Evolutionary conservation across 805 yeast species (phyloP), one percentile per base, ranked within the genome.

Genomic region (Debaryomyces tyrocola): DNA sequence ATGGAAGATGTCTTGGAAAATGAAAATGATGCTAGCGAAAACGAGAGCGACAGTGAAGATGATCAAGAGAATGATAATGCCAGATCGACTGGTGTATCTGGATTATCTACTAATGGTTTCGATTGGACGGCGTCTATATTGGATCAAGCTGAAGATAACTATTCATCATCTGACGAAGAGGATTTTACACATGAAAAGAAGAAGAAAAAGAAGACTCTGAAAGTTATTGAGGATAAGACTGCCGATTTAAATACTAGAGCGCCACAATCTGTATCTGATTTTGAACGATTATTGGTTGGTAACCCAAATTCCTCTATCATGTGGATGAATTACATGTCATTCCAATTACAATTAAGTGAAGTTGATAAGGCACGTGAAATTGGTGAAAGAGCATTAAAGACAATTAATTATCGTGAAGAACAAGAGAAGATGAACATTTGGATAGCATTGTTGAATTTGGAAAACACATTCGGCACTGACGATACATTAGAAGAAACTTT

Each of bases 281-380:
- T 90, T 59, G 99, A 94, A 70, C 83, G 99, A 60, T 71, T 94
- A 54, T 77, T 94, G 45, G 79, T 94, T 49, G 95, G 97, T 63
- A 87, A 87, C 62, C 97, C 99, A 40, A 86, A 89, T 72, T 89
- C 96, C 2, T 92, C 99, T 1, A 80, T 91, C 31, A 69, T 90
- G 47, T 94, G 99, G 99, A 92, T 94, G 88, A 89, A 91, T 69
- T 94, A 87, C 70, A 94, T 94, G 97, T 91, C 98, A 4, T 94
- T 92, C 85, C 96, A 91, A 67, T 77, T 94, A 53, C 97, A 91
- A 67, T 75, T 92, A 52, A 87, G 96, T 73, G 99, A 94, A 67
- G 74, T 90, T 48, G 97, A 92, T 33, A 90, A 88, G 68, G 97
- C 97, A 8, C 83, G 99, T 57, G 96, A 89, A 64, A 82, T 94